phyloP scores from a whole-genome alignment of 495 filamentous ascomycete species.

The Neurospora sp. region DNA sequence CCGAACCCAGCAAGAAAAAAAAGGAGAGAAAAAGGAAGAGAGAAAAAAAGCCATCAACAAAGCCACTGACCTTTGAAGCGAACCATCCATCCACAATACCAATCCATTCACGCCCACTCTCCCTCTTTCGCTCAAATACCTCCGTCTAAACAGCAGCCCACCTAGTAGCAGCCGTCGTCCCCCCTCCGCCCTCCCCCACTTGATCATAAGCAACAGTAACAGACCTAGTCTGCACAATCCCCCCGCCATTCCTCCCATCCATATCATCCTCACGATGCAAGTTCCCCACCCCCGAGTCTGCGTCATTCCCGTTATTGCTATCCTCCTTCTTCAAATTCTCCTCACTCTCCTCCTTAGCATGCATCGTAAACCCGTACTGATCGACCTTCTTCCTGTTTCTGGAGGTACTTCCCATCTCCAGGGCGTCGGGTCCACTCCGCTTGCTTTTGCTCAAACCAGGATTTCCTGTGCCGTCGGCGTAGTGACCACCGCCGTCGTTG shows the following conservation, averaged over 20 bases:
- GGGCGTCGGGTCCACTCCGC: background rate
- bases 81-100: no score
- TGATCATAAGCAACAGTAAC: background rate
- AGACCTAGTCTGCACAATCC: background rate
- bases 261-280: background rate
- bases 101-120: no score
- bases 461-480: background rate
- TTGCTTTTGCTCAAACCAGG: no score
- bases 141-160: background rate
- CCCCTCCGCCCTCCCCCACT: background rate
- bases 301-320: background rate
- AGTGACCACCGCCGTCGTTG: background rate
- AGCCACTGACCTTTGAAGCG: background rate
- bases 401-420: background rate
- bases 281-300: background rate
- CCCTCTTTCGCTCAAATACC: no score
- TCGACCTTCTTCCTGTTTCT: background rate
- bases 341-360: background rate
- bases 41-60: background rate
- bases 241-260: background rate
- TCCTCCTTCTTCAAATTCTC: background rate
- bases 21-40: background rate
- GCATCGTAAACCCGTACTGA: background rate
- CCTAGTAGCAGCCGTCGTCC: background rate
- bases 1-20: background rate